Conservation (phyloP, 106 monocot genomes). For the Cymbidium sinense region DNA sequence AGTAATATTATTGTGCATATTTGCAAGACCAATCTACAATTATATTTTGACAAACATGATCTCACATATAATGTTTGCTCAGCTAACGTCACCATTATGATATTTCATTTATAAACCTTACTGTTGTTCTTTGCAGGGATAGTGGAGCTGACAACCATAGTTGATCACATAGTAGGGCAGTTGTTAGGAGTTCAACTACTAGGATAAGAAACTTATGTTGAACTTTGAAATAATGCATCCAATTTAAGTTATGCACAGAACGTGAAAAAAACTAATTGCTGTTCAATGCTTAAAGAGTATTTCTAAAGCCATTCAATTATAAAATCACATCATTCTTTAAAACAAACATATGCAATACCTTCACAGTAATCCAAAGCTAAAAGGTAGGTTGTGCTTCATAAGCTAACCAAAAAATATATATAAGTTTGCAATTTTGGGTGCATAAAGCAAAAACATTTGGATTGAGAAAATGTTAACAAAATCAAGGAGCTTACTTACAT, state of each 20-base stretch:
- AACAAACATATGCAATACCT: background rate
- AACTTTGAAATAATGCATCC: too few species aligned
- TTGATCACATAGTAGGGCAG: too few species aligned
- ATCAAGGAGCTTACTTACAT: slow-evolving; percentile 5
- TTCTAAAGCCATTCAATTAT: background rate
- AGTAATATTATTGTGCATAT: too few species aligned
- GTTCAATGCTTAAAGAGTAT: background rate
- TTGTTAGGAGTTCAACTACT: too few species aligned
- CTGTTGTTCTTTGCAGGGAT: too few species aligned
- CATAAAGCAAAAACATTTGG: background rate
- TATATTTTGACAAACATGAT: too few species aligned
- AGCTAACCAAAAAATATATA: background rate
- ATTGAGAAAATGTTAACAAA: background rate
- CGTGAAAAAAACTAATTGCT: background rate
- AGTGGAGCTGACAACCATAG: too few species aligned
- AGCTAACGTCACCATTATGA: too few species aligned
- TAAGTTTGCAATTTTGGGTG: background rate
- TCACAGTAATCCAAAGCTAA: background rate
- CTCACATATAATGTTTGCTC: too few species aligned
- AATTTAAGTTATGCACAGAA: background rate
- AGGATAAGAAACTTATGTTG: too few species aligned
- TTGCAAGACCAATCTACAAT: too few species aligned
- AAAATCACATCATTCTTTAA: background rate
- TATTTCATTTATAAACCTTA: too few species aligned
- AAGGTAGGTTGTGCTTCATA: background rate